Evolutionary conservation across 208 protist species (phyloP).

Genomic region (Endotrypanum monterogeii): DNA sequence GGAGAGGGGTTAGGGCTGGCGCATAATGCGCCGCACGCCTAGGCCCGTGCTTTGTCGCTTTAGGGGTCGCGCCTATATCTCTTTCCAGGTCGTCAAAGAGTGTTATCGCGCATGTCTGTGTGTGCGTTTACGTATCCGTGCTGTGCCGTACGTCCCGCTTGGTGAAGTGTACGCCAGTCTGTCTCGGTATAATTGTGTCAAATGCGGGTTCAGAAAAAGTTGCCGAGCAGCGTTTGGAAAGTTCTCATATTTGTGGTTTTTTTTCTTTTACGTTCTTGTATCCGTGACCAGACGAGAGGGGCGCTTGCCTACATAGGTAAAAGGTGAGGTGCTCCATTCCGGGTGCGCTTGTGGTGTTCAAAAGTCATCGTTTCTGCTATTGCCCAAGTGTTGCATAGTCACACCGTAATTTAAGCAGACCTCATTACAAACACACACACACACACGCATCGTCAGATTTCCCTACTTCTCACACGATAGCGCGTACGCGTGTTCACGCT

Average conservation of each 20-base stretch:
- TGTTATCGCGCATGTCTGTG: background rate
- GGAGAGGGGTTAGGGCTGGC: background rate
- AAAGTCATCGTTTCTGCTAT: too few species aligned
- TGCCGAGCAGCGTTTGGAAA: too few species aligned
- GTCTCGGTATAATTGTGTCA: background rate
- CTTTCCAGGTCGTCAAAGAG: background rate
- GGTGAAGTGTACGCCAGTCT: background rate
- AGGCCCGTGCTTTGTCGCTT: background rate
- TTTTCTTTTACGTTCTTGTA: too few species aligned
- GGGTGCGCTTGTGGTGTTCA: too few species aligned
- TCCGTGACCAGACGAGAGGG: background rate
- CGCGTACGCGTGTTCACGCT: too few species aligned
- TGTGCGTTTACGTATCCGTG: background rate
- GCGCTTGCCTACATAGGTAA: background rate
- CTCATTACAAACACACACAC: background rate
- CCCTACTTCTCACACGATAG: too few species aligned
- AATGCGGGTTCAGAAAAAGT: background rate
- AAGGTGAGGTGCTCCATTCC: too few species aligned
- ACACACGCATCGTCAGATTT: too few species aligned
- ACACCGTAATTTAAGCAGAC: background rate
- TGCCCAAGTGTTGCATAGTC: too few species aligned
- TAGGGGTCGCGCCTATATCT: background rate
- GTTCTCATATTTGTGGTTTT: too few species aligned
- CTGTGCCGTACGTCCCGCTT: background rate
- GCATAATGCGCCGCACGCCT: too few species aligned